Base-by-base conservation (phyloP, 1,139 yeast species). In the Saccharomycopsis phalli region DNA sequence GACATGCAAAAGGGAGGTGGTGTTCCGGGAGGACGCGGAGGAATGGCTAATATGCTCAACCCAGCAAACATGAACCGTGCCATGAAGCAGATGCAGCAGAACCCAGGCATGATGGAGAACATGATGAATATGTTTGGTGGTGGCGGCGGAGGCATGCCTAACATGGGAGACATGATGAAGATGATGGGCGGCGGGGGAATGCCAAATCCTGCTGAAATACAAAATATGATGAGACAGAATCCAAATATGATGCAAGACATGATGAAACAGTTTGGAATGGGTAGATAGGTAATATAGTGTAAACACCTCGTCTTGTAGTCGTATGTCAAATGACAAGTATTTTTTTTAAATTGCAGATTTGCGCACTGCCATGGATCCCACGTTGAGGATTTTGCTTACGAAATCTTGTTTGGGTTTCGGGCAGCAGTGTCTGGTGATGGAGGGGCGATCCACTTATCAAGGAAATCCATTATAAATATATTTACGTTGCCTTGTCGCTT, bases 261-360 rank as follows among this genome's bases (percentile, higher is more conserved):
- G 84, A 81, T 82, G 79, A 70, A 73, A 57, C 83, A 77, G 53
- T 78, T 81, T 53, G 82, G 77, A 30, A 67, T 74, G 50, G 71
- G 34, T 44, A 34, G 18, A 28, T 31, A 31, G 28, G 19, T 10
- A 33, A 14, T 28, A 14, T 14, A 28, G 11, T 11, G 31, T 22
- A 6, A 6, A 7, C 25, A 10, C 6, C 10, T 6, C 8, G 10
- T 22, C 10, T 22, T 7, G 25, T 22, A 22, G 25, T 6, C 8
- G 25, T 6, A 22, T 22, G 6, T 10, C 25, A 10, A 22, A n/a
- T n/a, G n/a, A n/a, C n/a, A n/a, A n/a, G n/a, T n/a, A n/a, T n/a
- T n/a, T n/a, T n/a, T n/a, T n/a, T n/a, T n/a, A n/a, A n/a, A n/a
- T n/a, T n/a, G n/a, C n/a, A n/a, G n/a, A n/a, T n/a, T n/a, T n/a